Base-by-base conservation (phyloP, 1,139 yeast genomes). In the Lodderomyces metapsilosis region DNA sequence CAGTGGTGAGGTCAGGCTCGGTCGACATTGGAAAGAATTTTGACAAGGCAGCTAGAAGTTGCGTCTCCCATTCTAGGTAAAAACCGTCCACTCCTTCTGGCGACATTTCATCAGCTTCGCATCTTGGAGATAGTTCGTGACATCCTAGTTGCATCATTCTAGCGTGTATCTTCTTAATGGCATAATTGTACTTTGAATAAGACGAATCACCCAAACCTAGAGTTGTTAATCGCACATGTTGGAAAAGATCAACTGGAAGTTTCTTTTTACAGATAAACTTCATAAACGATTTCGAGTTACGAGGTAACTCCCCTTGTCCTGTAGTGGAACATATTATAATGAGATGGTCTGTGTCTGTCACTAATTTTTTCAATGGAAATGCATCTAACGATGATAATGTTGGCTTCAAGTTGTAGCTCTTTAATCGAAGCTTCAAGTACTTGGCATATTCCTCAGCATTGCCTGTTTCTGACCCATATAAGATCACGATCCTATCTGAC, bases 161-260 rank as follows among this genome's bases (percentile, higher is more conserved):
- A 9, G 82, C 74, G 55, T 91, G 96, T 13, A 94, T 60, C 57
- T 92, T 91, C 47, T 84, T 77, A 28, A 86, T 78, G 10, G 96
- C 96, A 73, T 83, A 83, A 61, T 92, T 92, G 64, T 80, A 91
- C 51, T 84, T 78, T 3, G 95, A 85, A 57, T 92, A 92, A 1
- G 95, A 84, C 0, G 96, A 84, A 58, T 92, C 98, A n/a, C 99
- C 99, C 2, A 94, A 66, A 0, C 98, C 99, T 57, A 92, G 83
- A 2, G 89, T 75, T 3, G 92, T 78, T 49, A 89, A 72, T 23
- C 68, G 59, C 11, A 88, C 55, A 55, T 84, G 88, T 45, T 74
- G 74, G 34, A 91, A 66, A 36, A 88, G 65, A 53, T 80, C 80
- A 1, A 51, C 34, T 0, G 95, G 92, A 7, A 92, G 73, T 50